Conservation (phyloP, 2,329 filamentous ascomycete species). For the Diaporthe longicolla region DNA sequence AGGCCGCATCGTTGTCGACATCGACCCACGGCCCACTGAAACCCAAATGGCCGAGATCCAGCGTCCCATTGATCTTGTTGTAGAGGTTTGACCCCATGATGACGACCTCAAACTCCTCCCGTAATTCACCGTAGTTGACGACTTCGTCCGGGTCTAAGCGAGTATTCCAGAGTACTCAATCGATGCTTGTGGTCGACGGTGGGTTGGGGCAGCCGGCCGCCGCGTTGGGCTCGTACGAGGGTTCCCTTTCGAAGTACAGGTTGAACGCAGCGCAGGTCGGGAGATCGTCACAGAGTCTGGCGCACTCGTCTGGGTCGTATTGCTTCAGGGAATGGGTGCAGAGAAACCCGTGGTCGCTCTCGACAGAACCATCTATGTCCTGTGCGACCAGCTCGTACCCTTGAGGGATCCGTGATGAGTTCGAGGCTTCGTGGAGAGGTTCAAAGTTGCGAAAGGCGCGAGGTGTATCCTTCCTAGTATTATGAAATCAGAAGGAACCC, state of each 20-base stretch:
- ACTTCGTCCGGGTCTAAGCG: neutral
- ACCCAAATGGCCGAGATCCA: constrained; percentile 7
- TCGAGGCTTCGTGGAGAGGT: neutral
- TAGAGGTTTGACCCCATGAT: constrained; percentile 38
- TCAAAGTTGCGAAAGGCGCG: neutral
- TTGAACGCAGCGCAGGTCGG: constrained; percentile 37
- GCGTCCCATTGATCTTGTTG: constrained; percentile 26
- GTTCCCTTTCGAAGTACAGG: constrained; percentile 38
- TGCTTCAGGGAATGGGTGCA: neutral
- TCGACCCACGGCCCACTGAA: constrained; percentile 24
- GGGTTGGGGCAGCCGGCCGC: constrained; percentile 29
- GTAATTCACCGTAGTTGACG: constrained; percentile 28
- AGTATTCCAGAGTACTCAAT: constrained; percentile 37
- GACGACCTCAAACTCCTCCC: constrained; percentile 33
- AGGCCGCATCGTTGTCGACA: constrained; percentile 32
- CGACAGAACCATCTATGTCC: neutral
- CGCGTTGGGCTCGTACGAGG: constrained; percentile 10
- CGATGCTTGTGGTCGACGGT: constrained; percentile 34
- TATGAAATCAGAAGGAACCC: neutral
- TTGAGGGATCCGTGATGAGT: neutral
- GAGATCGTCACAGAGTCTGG: constrained; percentile 14
- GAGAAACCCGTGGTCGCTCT: neutral
- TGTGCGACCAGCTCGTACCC: neutral
- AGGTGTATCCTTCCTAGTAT: neutral
- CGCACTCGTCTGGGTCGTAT: constrained; percentile 27